Base-by-base conservation (phyloP, 345 rosid species). In the Carallia brachiata region DNA sequence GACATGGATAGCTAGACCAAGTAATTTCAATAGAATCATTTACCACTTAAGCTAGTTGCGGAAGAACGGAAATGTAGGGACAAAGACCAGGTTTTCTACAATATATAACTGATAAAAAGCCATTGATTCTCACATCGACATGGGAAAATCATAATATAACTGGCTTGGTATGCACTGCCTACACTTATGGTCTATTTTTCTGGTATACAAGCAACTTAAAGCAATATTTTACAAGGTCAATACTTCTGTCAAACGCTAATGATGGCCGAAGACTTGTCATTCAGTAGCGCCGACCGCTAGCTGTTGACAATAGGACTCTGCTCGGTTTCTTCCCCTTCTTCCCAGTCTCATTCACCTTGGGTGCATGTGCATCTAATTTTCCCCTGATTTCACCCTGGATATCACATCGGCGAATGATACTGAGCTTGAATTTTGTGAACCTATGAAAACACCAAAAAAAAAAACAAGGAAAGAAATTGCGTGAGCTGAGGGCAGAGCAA, bases 321-420 rank as follows among this genome's bases (percentile, higher is more conserved):
- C 76, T 87, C 0, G 75, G 66, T 79, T 87, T 94, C 84, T 85
- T 94, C 40, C 93, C 96, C 82, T 88, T 91, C 87, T 83, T 90
- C 23, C 91, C 93, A 5, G 34, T 61, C 74, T 84, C 96, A 62
- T 85, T 89, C 52, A 44, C 59, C 78, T 74, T 81, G 59, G 77
- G 79, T 18, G 76, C 52, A 2, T 2, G 34, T 32, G 34, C 34
- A 32, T 71, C 80, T 74, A 40, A 69, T 65, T 80, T 48, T 72
- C 95, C 53, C 17, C 82, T 0, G 77, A 39, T 79, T 23, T 81
- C 50, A 75, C 79, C 69, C 84, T 78, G 6, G 93, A 80, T 54
- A 86, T 90, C 66, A 91, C 75, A 73, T 82, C 86, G 30, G 97
- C 98, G 78, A 91, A 94, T 16, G 98, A 90, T 32, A 85, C 84